These are phyloP conservation scores for Tephrocybe rancida DNA, from an alignment of 768 basidiomycete species.

Conservation along the genomic window DNA sequence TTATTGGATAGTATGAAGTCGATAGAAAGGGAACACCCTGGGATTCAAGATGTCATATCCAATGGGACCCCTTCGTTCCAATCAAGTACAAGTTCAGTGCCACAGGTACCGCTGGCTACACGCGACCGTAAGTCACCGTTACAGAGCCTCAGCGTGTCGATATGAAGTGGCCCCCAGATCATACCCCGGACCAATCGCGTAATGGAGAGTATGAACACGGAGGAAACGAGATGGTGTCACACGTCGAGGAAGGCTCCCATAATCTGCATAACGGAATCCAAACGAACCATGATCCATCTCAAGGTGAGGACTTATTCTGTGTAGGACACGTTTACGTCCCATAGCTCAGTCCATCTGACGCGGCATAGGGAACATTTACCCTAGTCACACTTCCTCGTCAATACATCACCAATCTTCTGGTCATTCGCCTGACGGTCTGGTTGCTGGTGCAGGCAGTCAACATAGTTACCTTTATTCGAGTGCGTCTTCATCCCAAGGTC, in stretches of 20 bases:
- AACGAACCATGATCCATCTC: conserved; percentile 23
- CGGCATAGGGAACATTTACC: conserved; percentile 17
- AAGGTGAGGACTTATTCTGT: conserved; percentile 37
- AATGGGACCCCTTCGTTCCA: conserved; percentile 26
- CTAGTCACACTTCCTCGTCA: conserved; percentile 28
- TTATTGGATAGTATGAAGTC: conserved; percentile 65
- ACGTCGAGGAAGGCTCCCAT: conserved; percentile 44
- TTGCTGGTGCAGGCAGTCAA: no score
- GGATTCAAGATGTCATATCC: conserved; percentile 20
- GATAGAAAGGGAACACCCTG: conserved; percentile 48
- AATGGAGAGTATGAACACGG: conserved; percentile 40
- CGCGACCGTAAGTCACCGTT: conserved; percentile 47
- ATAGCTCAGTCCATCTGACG: neutral
- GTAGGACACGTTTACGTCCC: conserved; percentile 1
- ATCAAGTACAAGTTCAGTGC: conserved; percentile 48
- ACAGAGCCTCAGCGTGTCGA: conserved; percentile 49
- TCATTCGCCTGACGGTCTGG: no score
- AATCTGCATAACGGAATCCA: conserved; percentile 33
- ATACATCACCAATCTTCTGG: no score
- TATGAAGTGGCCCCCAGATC: conserved; percentile 34
- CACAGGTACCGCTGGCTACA: conserved; percentile 46
- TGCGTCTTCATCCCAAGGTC: conserved; percentile 9
- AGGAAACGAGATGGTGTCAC: conserved; percentile 39
- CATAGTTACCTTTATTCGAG: no score
- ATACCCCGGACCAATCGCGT: conserved; percentile 9